phyloP scores from a whole-genome alignment of 441 rosid genomes.

The Omphalea diandra region DNA sequence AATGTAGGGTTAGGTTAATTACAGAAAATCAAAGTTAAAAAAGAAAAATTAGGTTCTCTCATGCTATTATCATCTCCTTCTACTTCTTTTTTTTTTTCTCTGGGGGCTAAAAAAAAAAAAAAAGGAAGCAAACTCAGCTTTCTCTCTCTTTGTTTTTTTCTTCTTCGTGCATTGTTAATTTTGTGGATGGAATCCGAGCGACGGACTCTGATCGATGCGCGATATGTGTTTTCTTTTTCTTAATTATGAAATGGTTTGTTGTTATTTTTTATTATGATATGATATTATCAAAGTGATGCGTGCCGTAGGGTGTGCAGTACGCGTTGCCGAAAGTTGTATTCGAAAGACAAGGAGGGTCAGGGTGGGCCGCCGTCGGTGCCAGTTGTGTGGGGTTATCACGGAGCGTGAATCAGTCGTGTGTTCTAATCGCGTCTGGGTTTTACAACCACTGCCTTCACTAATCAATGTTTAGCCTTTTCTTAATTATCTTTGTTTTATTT shows the following conservation, averaged over 20 bases:
- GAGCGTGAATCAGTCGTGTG: neutral
- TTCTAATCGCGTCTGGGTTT: slow-evolving; percentile 5
- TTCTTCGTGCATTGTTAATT: slow-evolving; percentile 18
- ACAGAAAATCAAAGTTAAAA: too few relatives aligned
- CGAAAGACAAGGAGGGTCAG: neutral
- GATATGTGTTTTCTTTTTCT: neutral
- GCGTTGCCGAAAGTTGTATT: slow-evolving; percentile 7
- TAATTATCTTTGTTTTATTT: too few relatives aligned
- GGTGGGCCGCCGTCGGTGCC: neutral
- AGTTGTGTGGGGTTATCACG: neutral
- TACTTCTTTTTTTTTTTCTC: neutral
- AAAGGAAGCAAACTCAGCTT: neutral
- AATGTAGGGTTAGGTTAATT: slow-evolving; percentile 22
- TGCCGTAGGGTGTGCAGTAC: neutral
- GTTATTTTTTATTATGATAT: too few relatives aligned
- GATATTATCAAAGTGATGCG: neutral
- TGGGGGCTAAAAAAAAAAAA: too few relatives aligned
- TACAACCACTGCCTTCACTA: too few relatives aligned
- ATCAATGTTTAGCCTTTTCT: too few relatives aligned
- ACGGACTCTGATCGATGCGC: slow-evolving; percentile 4
- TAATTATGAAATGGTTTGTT: neutral
- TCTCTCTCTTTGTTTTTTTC: slow-evolving; percentile 2
- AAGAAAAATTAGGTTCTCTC: neutral
- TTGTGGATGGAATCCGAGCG: too few relatives aligned
- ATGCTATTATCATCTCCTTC: slow-evolving; percentile 1